Evolutionary conservation across 2,329 filamentous ascomycete genomes (phyloP).

Genomic region (Coleophoma eucalyptorum): DNA sequence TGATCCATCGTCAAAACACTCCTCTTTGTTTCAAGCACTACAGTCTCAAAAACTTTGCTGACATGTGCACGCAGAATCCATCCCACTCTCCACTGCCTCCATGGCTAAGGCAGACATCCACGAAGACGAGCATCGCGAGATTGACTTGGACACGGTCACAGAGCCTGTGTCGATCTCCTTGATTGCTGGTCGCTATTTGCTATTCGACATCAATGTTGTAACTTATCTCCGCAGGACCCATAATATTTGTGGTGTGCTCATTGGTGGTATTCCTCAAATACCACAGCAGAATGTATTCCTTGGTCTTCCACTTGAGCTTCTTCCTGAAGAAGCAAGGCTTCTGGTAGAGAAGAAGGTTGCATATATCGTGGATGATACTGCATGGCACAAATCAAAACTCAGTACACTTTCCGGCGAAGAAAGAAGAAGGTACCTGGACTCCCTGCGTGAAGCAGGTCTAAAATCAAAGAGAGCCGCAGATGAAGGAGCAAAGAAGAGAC

Average conservation of each 20-base stretch:
- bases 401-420: constrained; percentile 52
- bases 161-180: constrained; percentile 75
- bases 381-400: constrained; percentile 65
- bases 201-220: constrained; percentile 83
- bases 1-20: constrained; percentile 32
- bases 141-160: constrained; percentile 11
- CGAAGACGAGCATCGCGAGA: neutral
- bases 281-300: constrained; percentile 95
- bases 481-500: constrained; percentile 14
- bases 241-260: constrained; percentile 81
- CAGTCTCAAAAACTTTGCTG: too few relatives aligned
- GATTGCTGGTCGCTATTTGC: constrained; percentile 76
- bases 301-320: constrained; percentile 82
- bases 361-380: constrained; percentile 76
- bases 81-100: too few relatives aligned
- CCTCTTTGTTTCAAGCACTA: neutral
- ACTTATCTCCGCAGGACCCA: constrained; percentile 74
- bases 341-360: constrained; percentile 75
- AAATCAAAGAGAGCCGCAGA: constrained; percentile 39
- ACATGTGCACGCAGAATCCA: too few relatives aligned
- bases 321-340: constrained; percentile 82
- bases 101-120: too few relatives aligned
- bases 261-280: constrained; percentile 85
- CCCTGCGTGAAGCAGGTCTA: constrained; percentile 38
- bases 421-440: constrained; percentile 60